Percentiles rank a stretch among this genome's conserved stretches.
phyloP scores from a whole-genome alignment of 106 monocot genomes.

The Dactylorhiza incarnata region DNA sequence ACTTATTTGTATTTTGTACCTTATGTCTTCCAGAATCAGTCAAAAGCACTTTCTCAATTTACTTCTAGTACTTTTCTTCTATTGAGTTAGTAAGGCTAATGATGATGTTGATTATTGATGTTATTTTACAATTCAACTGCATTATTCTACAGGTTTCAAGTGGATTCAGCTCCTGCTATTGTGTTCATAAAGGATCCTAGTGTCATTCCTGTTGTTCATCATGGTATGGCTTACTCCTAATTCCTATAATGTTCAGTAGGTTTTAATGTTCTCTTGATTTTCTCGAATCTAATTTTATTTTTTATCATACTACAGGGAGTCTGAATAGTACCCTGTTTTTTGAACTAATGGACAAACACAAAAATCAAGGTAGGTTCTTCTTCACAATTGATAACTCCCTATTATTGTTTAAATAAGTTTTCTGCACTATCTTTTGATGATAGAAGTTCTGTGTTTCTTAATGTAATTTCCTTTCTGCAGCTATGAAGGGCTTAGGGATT shows the following conservation, averaged over 20 bases:
- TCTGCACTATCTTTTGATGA: background rate
- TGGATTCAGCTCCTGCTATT: conserved; percentile 89
- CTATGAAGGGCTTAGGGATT: background rate
- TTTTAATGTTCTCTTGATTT: background rate
- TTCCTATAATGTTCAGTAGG: background rate
- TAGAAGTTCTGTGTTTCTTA: background rate
- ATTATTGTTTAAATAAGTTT: background rate
- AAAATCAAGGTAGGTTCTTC: conserved; percentile 52
- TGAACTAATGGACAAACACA: conserved; percentile 67
- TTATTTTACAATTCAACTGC: background rate
- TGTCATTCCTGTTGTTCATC: conserved; percentile 58
- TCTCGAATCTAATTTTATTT: background rate
- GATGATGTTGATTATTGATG: background rate
- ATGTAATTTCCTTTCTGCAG: background rate
- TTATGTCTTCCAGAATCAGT: background rate
- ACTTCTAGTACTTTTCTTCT: background rate
- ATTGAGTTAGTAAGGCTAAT: background rate
- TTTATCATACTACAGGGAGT: conserved; percentile 41
- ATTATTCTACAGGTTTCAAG: conserved; percentile 55
- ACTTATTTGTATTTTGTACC: background rate
- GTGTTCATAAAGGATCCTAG: conserved; percentile 72
- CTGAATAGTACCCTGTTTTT: conserved; percentile 47
- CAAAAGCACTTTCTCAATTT: background rate
- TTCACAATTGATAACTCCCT: background rate
- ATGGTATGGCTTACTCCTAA: conserved; percentile 47